These are phyloP conservation scores for Aspergillus panamensis DNA, from an alignment of 495 filamentous ascomycete genomes.

Conservation along the genomic window DNA sequence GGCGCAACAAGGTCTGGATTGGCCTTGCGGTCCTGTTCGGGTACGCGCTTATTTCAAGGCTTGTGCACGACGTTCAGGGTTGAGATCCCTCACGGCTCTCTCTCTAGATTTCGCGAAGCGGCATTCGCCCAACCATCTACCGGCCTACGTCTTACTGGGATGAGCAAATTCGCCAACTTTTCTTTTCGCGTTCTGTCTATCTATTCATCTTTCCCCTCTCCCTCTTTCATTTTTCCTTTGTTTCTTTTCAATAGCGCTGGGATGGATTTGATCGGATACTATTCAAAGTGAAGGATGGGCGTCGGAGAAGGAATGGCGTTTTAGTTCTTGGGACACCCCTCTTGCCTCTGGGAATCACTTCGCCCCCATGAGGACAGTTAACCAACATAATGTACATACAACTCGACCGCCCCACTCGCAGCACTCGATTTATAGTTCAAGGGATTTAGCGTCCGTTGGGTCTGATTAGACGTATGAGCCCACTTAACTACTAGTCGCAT, in stretches of 20 bases:
- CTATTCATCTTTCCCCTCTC: not conserved
- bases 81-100: constrained; percentile 21
- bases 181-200: constrained; percentile 18
- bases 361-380: not conserved
- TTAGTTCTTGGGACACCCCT: constrained; percentile 7
- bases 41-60: constrained; percentile 74
- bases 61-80: constrained; percentile 57
- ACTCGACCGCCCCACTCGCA: not conserved
- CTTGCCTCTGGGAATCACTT: not conserved
- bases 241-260: constrained; percentile 3
- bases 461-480: not conserved
- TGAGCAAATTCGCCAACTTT: not conserved
- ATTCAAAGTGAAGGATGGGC: constrained; percentile 7
- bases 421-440: not conserved
- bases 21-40: constrained; percentile 63
- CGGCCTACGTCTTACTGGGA: constrained; percentile 10
- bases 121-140: constrained; percentile 2
- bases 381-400: not conserved
- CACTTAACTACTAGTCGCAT: not conserved
- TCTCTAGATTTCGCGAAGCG: constrained; percentile 15
- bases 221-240: not conserved
- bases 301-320: constrained; percentile 23
- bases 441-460: not conserved
- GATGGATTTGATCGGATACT: constrained; percentile 12
- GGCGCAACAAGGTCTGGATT: constrained; percentile 71